Base-by-base conservation (phyloP, 2,329 filamentous ascomycete genomes). In the Talaromyces sp. region DNA sequence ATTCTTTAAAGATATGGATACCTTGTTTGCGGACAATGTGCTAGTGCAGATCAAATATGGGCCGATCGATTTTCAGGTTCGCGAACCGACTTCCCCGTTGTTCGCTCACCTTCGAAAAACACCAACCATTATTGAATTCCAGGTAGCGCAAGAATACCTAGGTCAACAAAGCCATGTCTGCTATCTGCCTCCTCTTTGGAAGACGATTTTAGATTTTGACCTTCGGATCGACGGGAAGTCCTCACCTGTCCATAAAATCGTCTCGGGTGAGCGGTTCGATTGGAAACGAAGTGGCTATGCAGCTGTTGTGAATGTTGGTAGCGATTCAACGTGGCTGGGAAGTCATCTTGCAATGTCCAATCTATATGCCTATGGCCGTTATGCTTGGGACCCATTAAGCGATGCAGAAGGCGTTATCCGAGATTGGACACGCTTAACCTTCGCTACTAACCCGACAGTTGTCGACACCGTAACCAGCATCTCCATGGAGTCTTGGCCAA, bases 41-140 rank as follows among this genome's bases (percentile, higher is more conserved):
- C 82, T 91, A 0, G 82, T 91, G 2, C 89, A 92, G 72, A 87
- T 91, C 75, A 92, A 91, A 74, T 90, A 89, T 67, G 89, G 89
- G 0, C 88, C 89, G 0, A 91, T 91, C 66, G 89, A 91, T 71
- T 91, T 91, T 74, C 89, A 91, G 70, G 87, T 90, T 11, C 84
- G 89, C 41, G 89, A 91, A 73, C 86, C 89, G 1, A 76, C 83
- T 1, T 89, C 86, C 3, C 89, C 89, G 0, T 76, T 92, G 0
- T 90, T 91, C 67, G 82, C 81, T 6, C 80, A 83, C 54, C 70
- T 85, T 7, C 73, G 70, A 47, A 73, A 83, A 3, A 84, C 82
- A 0, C 81, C 74, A 54, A 77, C 74, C 11, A 86, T 86, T 0
- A 86, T 91, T 43, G 89, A 91, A 73, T 79, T 91, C 1, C 83